A percentile compares a stretch with the other conserved stretches of the same genome.
phyloP scores from a whole-genome alignment of 495 filamentous ascomycete genomes.

The Neurospora sp. region DNA sequence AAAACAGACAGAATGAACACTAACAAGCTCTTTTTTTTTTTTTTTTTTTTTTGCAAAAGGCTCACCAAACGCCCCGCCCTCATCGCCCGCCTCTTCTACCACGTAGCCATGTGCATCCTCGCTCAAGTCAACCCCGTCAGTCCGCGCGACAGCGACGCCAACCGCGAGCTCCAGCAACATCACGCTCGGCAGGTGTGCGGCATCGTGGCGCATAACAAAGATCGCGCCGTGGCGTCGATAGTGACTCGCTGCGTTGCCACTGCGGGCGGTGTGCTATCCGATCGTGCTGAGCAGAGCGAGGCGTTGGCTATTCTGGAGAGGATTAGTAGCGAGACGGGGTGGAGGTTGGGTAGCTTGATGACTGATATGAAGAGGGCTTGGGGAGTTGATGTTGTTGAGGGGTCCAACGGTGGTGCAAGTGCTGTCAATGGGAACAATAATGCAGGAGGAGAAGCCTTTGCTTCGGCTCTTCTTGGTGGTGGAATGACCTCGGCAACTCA shows the following conservation, averaged over 20 bases:
- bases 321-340: conserved; percentile 68
- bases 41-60: conserved; percentile 31
- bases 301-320: conserved; percentile 65
- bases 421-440: neutral
- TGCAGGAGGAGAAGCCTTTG: neutral
- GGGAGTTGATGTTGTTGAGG: conserved; percentile 20
- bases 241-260: conserved; percentile 70
- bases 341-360: conserved; percentile 59
- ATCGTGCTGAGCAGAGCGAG: conserved; percentile 69
- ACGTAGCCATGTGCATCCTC: conserved; percentile 73
- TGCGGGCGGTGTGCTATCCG: conserved; percentile 63
- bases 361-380: conserved; percentile 63
- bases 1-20: neutral
- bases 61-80: conserved; percentile 73
- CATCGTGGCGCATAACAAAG: conserved; percentile 74
- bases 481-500: neutral
- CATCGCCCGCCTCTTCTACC: conserved; percentile 83
- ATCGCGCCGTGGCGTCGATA: conserved; percentile 66
- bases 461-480: conserved; percentile 2
- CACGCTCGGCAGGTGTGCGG: conserved; percentile 81
- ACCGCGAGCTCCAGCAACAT: conserved; percentile 54
- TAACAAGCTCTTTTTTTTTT: conserved; percentile 4
- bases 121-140: conserved; percentile 64
- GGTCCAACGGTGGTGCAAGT: neutral
- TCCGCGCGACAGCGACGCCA: conserved; percentile 45